phyloP scores from a whole-genome alignment of 305 asterid genomes.

The Fraxinus dipetala region DNA sequence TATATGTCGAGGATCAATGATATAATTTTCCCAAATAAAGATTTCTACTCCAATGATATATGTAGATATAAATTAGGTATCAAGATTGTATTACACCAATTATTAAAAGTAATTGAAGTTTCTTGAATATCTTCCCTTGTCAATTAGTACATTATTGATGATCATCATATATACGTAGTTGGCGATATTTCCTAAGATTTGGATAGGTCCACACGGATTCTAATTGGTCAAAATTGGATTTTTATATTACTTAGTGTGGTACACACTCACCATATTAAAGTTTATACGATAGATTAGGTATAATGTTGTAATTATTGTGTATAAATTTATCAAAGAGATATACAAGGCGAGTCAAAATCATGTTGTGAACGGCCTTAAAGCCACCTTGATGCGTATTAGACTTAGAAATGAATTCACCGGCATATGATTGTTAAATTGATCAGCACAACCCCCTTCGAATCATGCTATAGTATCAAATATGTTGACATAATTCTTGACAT shows the following conservation, averaged over 20 bases:
- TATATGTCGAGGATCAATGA: not conserved
- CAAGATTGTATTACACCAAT: not conserved
- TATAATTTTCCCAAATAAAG: not conserved
- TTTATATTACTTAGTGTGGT: not conserved
- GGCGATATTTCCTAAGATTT: slow-evolving; percentile 20
- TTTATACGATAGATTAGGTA: not conserved
- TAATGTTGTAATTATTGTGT: not conserved
- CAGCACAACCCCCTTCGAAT: not conserved
- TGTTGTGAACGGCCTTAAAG: not conserved
- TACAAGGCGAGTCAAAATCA: not conserved
- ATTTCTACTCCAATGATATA: not conserved
- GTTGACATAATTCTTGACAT: too few relatives aligned
- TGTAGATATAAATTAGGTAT: not conserved
- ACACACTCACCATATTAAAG: not conserved
- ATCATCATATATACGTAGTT: not conserved
- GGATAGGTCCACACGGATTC: slow-evolving; percentile 25
- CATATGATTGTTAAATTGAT: not conserved
- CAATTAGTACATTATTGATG: not conserved
- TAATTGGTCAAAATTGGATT: not conserved
- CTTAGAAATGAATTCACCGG: not conserved
- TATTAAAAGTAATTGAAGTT: not conserved
- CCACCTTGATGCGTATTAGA: not conserved
- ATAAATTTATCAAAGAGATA: not conserved
- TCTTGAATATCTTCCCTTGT: not conserved
- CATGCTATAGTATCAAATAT: too few relatives aligned